Base-by-base conservation (phyloP, 208 protist species). In the Vickermania ingenoplastis region DNA sequence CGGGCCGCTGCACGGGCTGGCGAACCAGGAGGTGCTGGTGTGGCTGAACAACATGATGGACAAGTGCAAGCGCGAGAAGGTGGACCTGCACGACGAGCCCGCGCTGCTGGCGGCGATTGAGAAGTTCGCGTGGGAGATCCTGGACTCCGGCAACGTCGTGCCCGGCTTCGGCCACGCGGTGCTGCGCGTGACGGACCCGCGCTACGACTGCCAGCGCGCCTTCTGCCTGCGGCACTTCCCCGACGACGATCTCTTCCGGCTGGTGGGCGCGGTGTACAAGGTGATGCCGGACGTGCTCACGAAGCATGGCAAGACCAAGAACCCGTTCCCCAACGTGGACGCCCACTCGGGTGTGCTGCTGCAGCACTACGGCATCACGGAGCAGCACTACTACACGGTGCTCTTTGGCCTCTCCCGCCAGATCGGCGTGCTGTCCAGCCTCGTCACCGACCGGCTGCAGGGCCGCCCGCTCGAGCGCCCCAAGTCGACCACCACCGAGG, bases 321-420 rank as follows among this genome's bases (percentile, higher is more conserved):
- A 97, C 71, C 95, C 95, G 56, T 99, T 77, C 73, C 97, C 97
- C 41, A 99, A 99, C 83, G 96, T 99, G 36, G 97, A 99, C 75
- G 96, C 97, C 26, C 97, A 99, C 85, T 88, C 74, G 23, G 90
- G 89, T 57, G 81, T 96, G 25, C 61, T 97, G n/a, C 81, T 97
- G 49, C 80, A 96, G 73, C 83, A 99, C 91, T 99, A 98, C 71
- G 95, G 95, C 55, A 55, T 99, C n/a, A 97, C 74, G 24, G 89
- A 99, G 70, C 73, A 96, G 69, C 72, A 89, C 58, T 99, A 85
- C 81, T 99, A 99, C 89, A 98, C 97, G 7, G 97, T 99, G 3
- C 82, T 99, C 31, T 99, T 99, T 55, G 97, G 97, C 75, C 81
- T 99, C 28, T 96, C 89, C 28, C 90, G 97, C 54, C 94, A 97